Evolutionary conservation across 2,329 filamentous ascomycete genomes (phyloP), one percentile per base, ranked within the genome.

Genomic region (Diplodia scrobiculata): DNA sequence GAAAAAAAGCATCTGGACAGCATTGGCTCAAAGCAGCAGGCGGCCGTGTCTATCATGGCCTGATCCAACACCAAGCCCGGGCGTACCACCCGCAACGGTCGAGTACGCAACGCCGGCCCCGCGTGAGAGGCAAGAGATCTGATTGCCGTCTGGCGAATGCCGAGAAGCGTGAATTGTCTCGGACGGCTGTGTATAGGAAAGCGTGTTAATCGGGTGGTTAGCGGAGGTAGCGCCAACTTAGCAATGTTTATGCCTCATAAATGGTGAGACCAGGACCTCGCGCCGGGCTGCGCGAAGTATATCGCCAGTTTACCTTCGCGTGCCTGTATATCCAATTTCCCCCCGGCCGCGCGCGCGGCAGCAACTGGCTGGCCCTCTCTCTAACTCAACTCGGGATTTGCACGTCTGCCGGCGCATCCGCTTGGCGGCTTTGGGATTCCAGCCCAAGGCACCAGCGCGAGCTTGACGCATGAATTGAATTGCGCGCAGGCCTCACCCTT

Each of bases 261-360:
- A 50, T 7, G 19, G 58, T 62, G 58, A 62, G 41, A 50, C 58
- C 58, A 62, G 38, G 53, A 59, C 38, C 38, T 13, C 19, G 27
- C 19, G 58, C 45, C 58, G 41, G 58, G 48, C 58, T 36, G 45
- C 34, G 58, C 41, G 58, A 62, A 62, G 58, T 62, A 62, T 62
- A 62, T 62, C 58, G 58, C 58, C 27, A 62, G 58, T 47, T 62
- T 50, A 45, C 58, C 34, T 60, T 50, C 34, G 58, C 58, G 58
- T 51, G 58, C 58, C 58, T 62, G 58, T 50, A 62, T 62, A 50
- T 62, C 45, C 60, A 63, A 63, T 63, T 63, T 63, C 60, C 48
- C 41, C 50, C 60, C 60, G 25, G 60, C n/a, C 41, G 58, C 27
- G 58, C 58, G 50, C 60, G 60, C 60, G 47, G 27, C 60, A 52